phyloP scores from a whole-genome alignment of 2,329 filamentous ascomycete genomes.

The Geosmithia flava region DNA sequence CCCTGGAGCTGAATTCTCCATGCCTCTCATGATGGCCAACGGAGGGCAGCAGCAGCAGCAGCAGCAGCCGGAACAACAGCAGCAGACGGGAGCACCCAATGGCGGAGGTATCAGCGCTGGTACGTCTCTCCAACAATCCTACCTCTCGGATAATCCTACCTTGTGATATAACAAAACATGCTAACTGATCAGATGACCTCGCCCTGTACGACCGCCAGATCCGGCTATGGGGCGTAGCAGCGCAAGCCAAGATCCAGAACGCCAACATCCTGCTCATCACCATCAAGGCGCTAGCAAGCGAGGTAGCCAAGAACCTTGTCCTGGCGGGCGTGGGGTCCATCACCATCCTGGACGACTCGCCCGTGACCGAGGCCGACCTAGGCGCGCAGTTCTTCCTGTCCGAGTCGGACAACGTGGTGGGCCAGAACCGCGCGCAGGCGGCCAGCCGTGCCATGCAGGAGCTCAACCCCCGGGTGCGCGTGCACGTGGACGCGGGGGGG shows the following conservation, averaged over 20 bases:
- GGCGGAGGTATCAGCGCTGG: slow-evolving; percentile 17
- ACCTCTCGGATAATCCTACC: too few relatives aligned
- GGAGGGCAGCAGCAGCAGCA: slow-evolving; percentile 7
- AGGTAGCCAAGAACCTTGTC: slow-evolving; percentile 95
- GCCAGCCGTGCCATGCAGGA: slow-evolving; percentile 66
- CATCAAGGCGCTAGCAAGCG: slow-evolving; percentile 78
- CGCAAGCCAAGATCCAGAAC: slow-evolving; percentile 82
- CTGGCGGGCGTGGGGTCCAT: slow-evolving; percentile 85
- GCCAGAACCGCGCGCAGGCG: slow-evolving; percentile 74
- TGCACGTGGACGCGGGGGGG: slow-evolving; percentile 57
- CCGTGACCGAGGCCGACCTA: slow-evolving; percentile 67
- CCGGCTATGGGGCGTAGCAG: slow-evolving; percentile 90
- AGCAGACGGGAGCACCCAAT: not conserved
- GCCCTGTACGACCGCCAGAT: slow-evolving; percentile 97
- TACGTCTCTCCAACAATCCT: slow-evolving; percentile 5
- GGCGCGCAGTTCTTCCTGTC: slow-evolving; percentile 74
- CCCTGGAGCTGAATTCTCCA: slow-evolving; percentile 14
- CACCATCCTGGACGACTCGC: slow-evolving; percentile 71
- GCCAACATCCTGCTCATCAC: slow-evolving; percentile 85
- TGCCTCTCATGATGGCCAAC: slow-evolving; percentile 17
- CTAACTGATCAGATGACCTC: slow-evolving; percentile 94
- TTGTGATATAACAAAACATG: too few relatives aligned
- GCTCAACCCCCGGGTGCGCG: slow-evolving; percentile 78
- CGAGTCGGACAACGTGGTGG: slow-evolving; percentile 36
- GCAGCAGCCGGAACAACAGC: not conserved